Evolutionary conservation across 1,139 yeast genomes (phyloP), one percentile per base, ranked within the genome.

Genomic region (Hyphopichia buzzinii): DNA sequence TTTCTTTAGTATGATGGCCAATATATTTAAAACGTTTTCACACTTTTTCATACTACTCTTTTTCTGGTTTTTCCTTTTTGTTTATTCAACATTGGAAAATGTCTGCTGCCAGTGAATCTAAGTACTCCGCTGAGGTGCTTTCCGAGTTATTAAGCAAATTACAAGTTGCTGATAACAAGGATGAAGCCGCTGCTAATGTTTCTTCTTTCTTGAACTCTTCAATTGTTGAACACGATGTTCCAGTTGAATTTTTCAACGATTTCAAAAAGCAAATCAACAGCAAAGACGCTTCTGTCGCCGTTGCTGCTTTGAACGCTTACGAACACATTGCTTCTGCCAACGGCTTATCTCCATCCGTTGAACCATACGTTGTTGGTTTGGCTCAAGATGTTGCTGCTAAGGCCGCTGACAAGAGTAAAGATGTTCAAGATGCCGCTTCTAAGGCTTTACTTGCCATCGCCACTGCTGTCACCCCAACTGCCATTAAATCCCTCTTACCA

Each of bases 181-280:
- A 79, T 48, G 83, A 79, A 62, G 94, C 95, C 63, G 94, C 97
- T 63, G 67, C 84, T 58, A 88, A 87, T 66, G 86, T 92, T 60
- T 81, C 97, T 51, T 81, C 95, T 47, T 90, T 92, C 77, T 79
- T 92, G 72, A 92, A 90, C 74, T 95, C 97, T 52, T 87, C 94
- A 59, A 89, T 90, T 71, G 92, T 90, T 67, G 98, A 92, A 77
- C 97, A 92, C 73, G 97, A 90, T 72, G 95, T 90, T 52, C 98
- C 99, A 58, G 82, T 76, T 60, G 82, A 81, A 63, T 89, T 90
- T 79, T 87, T 90, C 67, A 67, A 66, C 45, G 81, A 84, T 64
- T 79, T 92, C 65, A 74, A 77, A 67, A 78, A 77, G 58, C 83
- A 94, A 55, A 72, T 90, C 59, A 73, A 75, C 65, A 78, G 81